Evolutionary conservation across 495 filamentous ascomycete genomes (phyloP).

Genomic region (Aspergillus diversus): DNA sequence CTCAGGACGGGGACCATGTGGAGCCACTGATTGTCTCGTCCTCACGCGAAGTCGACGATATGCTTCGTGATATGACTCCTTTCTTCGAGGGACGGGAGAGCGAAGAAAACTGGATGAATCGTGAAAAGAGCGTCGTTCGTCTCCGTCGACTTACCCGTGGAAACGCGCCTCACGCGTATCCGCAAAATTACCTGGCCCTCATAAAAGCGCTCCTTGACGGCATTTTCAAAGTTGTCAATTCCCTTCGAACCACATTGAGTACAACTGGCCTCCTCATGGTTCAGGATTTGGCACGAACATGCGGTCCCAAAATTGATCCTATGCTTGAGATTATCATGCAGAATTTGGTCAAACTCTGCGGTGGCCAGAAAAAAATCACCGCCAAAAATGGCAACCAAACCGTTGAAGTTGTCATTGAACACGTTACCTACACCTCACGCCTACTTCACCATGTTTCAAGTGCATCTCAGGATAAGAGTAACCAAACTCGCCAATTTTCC

Average conservation of each 20-base stretch:
- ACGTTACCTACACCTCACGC: constrained; percentile 75
- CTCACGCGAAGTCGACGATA: constrained; percentile 80
- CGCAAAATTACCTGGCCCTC: constrained; percentile 64
- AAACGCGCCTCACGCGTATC: constrained; percentile 80
- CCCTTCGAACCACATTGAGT: constrained; percentile 85
- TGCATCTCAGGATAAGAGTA: constrained; percentile 90
- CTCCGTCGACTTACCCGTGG: constrained; percentile 78
- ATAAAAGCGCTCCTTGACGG: constrained; percentile 81
- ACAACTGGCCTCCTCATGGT: constrained; percentile 82
- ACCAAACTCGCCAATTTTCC: constrained; percentile 76
- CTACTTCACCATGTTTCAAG: constrained; percentile 80
- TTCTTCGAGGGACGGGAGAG: constrained; percentile 89
- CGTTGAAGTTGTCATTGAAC: constrained; percentile 73
- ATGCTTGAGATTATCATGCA: constrained; percentile 92
- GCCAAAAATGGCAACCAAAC: constrained; percentile 77
- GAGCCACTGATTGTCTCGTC: constrained; percentile 83
- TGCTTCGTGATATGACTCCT: constrained; percentile 74
- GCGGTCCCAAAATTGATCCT: constrained; percentile 77
- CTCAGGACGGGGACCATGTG: constrained; percentile 59
- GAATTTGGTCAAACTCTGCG: constrained; percentile 84
- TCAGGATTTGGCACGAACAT: constrained; percentile 79
- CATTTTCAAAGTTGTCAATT: constrained; percentile 84
- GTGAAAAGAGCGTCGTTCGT: constrained; percentile 77
- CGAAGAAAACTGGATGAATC: constrained; percentile 84
- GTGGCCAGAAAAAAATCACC: constrained; percentile 85